These are phyloP conservation scores for Cercophora samala DNA, from an alignment of 495 filamentous ascomycete species.

Conservation along the genomic window DNA sequence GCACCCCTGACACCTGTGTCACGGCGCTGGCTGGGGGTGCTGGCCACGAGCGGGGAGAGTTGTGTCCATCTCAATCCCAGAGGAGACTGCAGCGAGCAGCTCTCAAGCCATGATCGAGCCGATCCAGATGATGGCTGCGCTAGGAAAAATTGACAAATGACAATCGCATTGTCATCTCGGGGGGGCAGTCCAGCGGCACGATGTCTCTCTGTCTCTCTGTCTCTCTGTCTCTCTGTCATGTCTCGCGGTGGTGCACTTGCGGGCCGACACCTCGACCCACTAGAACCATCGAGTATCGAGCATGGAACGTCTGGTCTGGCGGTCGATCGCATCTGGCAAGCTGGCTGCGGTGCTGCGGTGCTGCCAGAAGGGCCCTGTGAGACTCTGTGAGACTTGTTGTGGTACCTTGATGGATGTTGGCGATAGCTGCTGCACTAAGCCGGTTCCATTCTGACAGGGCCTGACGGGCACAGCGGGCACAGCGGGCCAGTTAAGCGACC, in stretches of 20 bases:
- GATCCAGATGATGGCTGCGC: conserved; percentile 4
- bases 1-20: conserved; percentile 6
- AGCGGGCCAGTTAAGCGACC: conserved; percentile 14
- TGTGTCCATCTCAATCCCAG: conserved; percentile 1
- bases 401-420: neutral
- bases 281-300: neutral
- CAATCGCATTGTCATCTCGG: conserved; percentile 1
- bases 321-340: conserved; percentile 4
- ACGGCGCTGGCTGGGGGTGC: neutral
- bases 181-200: neutral
- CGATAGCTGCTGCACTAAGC: neutral
- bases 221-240: neutral
- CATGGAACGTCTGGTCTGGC: neutral
- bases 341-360: neutral
- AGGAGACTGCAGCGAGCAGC: neutral
- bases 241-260: conserved; percentile 1
- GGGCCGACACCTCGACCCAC: conserved; percentile 4
- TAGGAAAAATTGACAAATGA: conserved; percentile 1
- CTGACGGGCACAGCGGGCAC: neutral
- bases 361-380: neutral
- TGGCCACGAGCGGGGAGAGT: neutral
- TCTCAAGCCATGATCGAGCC: conserved; percentile 3
- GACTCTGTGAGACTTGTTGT: neutral
- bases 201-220: neutral
- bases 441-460: conserved; percentile 7